Conservation (phyloP, 148 eudicot genomes). For the Camellia japonica region DNA sequence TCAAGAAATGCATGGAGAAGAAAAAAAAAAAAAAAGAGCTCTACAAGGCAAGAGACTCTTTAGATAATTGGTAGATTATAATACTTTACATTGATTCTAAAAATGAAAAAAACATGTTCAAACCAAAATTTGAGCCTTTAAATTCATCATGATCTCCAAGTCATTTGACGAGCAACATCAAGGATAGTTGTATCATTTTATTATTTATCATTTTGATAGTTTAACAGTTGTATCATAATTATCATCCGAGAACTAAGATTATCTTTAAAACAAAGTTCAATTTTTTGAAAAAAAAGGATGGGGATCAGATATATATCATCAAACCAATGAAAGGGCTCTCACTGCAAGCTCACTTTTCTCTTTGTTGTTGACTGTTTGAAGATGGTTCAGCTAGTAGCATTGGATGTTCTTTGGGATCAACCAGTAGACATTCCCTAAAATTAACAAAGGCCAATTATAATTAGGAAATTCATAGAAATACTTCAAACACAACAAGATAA, state of each 20-base stretch:
- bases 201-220: background rate
- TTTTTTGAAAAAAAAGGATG: background rate
- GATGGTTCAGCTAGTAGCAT: conserved; percentile 96
- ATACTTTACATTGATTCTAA: too few species aligned
- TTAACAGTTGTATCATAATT: background rate
- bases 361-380: conserved; percentile 74
- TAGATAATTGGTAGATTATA: too few species aligned
- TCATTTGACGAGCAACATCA: too few species aligned
- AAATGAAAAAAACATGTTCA: too few species aligned
- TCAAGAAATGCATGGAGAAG: background rate
- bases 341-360: conserved; percentile 75
- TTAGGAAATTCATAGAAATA: background rate
- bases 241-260: background rate
- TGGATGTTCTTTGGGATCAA: conserved; percentile 97
- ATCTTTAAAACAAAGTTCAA: background rate
- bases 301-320: background rate
- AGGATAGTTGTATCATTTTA: background rate
- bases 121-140: too few species aligned
- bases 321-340: conserved; percentile 1
- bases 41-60: background rate
- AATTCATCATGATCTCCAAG: too few species aligned
- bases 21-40: background rate
- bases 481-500: background rate
- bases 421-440: conserved; percentile 81
- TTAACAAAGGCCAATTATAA: conserved; percentile 7